phyloP scores from a whole-genome alignment of 2,329 filamentous ascomycete genomes.

The Phialophora macrospora region DNA sequence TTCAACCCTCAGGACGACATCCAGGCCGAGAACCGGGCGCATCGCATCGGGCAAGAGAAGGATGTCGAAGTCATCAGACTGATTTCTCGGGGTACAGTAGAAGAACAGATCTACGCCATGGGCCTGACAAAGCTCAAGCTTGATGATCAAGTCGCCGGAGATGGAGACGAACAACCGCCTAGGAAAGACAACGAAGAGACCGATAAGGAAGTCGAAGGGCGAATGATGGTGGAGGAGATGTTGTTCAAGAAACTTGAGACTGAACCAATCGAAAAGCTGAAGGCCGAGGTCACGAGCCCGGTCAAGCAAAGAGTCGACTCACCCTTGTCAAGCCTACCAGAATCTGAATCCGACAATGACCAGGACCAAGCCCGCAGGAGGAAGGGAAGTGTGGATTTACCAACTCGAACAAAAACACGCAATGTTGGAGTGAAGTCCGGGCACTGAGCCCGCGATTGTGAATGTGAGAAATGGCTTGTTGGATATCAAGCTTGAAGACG shows the following conservation, averaged over 20 bases:
- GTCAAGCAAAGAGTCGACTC: conserved; percentile 15
- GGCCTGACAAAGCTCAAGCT: conserved; percentile 92
- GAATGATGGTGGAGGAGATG: conserved; percentile 57
- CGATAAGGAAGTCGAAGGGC: conserved; percentile 55
- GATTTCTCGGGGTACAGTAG: conserved; percentile 79
- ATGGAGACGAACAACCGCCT: conserved; percentile 46
- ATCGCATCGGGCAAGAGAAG: conserved; percentile 87
- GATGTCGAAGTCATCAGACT: conserved; percentile 90
- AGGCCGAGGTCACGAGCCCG: conserved; percentile 29
- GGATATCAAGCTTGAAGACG: conserved; percentile 6
- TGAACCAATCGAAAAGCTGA: conserved; percentile 31
- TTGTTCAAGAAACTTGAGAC: conserved; percentile 50
- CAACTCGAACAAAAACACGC: conserved; percentile 11
- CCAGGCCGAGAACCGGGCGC: conserved; percentile 96
- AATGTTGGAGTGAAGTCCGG: background rate
- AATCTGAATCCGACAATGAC: background rate
- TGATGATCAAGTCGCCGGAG: conserved; percentile 73
- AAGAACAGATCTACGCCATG: conserved; percentile 89
- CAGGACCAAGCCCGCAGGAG: background rate
- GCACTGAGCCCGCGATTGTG: background rate
- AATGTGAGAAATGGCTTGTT: conserved; percentile 1
- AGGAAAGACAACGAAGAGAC: conserved; percentile 31
- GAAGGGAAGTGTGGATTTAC: conserved; percentile 21
- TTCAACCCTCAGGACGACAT: conserved; percentile 98
- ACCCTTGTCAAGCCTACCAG: background rate